These are phyloP conservation scores for Penicillium sp. DNA, from an alignment of 2,329 filamentous ascomycete species.

Conservation along the genomic window DNA sequence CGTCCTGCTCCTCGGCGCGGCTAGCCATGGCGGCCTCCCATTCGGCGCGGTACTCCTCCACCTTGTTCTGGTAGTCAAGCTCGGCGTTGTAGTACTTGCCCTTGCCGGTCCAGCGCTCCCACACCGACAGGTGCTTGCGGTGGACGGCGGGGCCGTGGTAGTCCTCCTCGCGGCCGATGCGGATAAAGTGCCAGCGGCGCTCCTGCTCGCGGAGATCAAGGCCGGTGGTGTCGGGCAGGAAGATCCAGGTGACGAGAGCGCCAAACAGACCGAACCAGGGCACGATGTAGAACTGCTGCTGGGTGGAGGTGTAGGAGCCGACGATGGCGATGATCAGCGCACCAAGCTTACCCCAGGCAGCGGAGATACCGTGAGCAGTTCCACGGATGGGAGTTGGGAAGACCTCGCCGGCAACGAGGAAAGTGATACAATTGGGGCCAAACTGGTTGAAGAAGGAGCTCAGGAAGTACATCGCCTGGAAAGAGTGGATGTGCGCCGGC, in stretches of 20 bases:
- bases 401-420: constrained; percentile 91
- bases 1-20: constrained; percentile 51
- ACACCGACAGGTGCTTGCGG: constrained; percentile 79
- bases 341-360: constrained; percentile 82
- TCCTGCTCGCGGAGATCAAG: constrained; percentile 97
- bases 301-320: constrained; percentile 89
- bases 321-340: constrained; percentile 82
- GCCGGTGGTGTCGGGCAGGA: constrained; percentile 94
- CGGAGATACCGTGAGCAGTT: constrained; percentile 88
- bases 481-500: constrained; percentile 69
- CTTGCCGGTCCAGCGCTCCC: constrained; percentile 71
- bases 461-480: constrained; percentile 98
- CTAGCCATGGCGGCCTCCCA: constrained; percentile 52
- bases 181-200: constrained; percentile 85
- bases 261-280: constrained; percentile 93
- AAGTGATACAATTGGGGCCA: constrained; percentile 90
- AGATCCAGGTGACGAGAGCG: constrained; percentile 76
- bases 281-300: constrained; percentile 84
- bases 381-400: constrained; percentile 91
- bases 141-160: constrained; percentile 95
- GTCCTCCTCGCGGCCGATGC: constrained; percentile 69
- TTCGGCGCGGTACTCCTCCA: constrained; percentile 71
- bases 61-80: constrained; percentile 77
- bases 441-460: constrained; percentile 98
- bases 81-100: constrained; percentile 81